phyloP scores from a whole-genome alignment of 805 yeast genomes.

The Pichia ethanolica region DNA sequence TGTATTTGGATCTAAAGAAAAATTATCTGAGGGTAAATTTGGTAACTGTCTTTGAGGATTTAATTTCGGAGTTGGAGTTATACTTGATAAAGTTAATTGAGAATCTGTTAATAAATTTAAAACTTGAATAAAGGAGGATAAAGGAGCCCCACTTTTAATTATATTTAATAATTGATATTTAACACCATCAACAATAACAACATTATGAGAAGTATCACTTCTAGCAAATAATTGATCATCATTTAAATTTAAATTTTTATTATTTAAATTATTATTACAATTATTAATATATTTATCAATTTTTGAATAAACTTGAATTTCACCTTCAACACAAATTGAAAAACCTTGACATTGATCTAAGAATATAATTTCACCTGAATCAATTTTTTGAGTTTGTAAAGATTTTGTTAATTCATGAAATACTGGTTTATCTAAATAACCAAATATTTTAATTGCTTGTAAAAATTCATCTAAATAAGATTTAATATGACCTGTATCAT shows the following conservation, averaged over 20 bases:
- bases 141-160: slow-evolving; percentile 75
- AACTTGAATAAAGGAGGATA: slow-evolving; percentile 76
- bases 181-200: slow-evolving; percentile 45
- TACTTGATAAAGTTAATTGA: slow-evolving; percentile 4
- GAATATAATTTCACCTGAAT: slow-evolving; percentile 66
- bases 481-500: slow-evolving; percentile 35
- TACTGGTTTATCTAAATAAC: slow-evolving; percentile 83
- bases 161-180: slow-evolving; percentile 71
- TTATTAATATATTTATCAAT: slow-evolving; percentile 27
- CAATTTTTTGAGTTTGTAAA: slow-evolving; percentile 81
- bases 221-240: slow-evolving; percentile 18
- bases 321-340: slow-evolving; percentile 88
- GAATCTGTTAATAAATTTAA: slow-evolving; percentile 51
- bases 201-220: slow-evolving; percentile 30
- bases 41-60: slow-evolving; percentile 1
- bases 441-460: slow-evolving; percentile 87
- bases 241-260: too few relatives aligned
- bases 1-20: slow-evolving; percentile 7
- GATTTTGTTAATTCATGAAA: slow-evolving; percentile 88
- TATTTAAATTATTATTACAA: slow-evolving; percentile 7
- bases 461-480: slow-evolving; percentile 84
- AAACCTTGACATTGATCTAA: slow-evolving; percentile 69
- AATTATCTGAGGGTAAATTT: slow-evolving; percentile 8
- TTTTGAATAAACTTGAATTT: slow-evolving; percentile 67
- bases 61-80: slow-evolving; percentile 10